These are phyloP conservation scores for Solanum hybrid DNA, from an alignment of 305 asterid genomes.

Conservation along the genomic window DNA sequence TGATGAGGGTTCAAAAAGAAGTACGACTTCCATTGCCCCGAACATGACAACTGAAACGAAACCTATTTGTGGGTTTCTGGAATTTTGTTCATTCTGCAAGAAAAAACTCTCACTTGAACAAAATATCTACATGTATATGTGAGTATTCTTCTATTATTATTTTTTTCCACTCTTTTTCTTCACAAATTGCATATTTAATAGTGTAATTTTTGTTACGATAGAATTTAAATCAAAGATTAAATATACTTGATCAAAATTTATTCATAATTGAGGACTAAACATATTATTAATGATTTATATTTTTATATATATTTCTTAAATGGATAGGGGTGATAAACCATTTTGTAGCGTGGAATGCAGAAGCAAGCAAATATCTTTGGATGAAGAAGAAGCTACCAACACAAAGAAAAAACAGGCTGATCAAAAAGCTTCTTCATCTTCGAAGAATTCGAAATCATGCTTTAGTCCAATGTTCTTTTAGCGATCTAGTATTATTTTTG, in stretches of 20 bases:
- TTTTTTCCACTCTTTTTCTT: neutral
- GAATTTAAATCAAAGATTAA: neutral
- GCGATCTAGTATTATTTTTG: neutral
- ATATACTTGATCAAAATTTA: neutral
- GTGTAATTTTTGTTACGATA: neutral
- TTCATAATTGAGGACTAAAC: neutral
- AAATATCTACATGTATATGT: conserved; percentile 91
- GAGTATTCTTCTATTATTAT: conserved; percentile 6
- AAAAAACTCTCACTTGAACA: conserved; percentile 47
- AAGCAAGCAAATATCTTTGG: conserved; percentile 77
- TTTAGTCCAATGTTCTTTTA: neutral
- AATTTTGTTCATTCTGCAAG: conserved; percentile 57
- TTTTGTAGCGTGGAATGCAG: conserved; percentile 89
- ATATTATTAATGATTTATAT: neutral
- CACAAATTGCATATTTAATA: neutral
- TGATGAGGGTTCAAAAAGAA: neutral
- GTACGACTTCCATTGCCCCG: neutral
- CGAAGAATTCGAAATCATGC: conserved; percentile 15
- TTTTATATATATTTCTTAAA: neutral
- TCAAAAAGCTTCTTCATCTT: conserved; percentile 10
- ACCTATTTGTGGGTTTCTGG: conserved; percentile 31
- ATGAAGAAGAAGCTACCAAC: conserved; percentile 53
- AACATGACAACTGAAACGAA: neutral
- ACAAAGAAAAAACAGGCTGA: conserved; percentile 4
- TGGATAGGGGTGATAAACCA: conserved; percentile 66